phyloP scores from a whole-genome alignment of 2,329 filamentous ascomycete species.

The Basipetospora sp. region DNA sequence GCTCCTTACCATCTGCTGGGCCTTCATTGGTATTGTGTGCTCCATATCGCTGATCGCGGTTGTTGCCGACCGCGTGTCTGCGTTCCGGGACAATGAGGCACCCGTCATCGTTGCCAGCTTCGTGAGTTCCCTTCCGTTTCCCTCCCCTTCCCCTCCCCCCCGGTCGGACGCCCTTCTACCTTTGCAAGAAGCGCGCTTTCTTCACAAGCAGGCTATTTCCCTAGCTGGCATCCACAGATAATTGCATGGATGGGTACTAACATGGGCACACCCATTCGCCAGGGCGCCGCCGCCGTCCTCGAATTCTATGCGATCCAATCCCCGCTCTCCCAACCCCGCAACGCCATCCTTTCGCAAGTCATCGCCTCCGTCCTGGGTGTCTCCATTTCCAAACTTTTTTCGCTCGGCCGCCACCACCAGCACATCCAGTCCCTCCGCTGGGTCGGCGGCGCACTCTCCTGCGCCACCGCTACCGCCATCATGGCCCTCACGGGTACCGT shows the following conservation, averaged over 20 bases:
- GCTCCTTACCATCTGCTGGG: conserved; percentile 44
- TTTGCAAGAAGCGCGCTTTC: too few relatives aligned
- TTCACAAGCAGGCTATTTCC: too few relatives aligned
- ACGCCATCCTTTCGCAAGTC: conserved; percentile 52
- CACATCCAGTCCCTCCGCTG: conserved; percentile 43
- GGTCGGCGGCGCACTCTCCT: conserved; percentile 50
- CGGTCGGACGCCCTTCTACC: too few relatives aligned
- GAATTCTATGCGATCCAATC: conserved; percentile 59
- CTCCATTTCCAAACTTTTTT: conserved; percentile 50
- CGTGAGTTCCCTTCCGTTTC: conserved; percentile 29
- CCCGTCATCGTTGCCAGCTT: conserved; percentile 57
- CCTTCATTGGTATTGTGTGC: conserved; percentile 49
- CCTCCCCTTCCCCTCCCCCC: not conserved
- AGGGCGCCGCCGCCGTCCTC: conserved; percentile 64
- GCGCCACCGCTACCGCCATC: conserved; percentile 43
- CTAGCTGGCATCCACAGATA: too few relatives aligned
- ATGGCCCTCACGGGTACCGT: conserved; percentile 61
- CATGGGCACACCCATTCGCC: not conserved
- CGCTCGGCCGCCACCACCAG: conserved; percentile 29
- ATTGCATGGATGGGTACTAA: too few relatives aligned
- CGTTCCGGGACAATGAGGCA: conserved; percentile 35
- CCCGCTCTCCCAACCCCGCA: conserved; percentile 59
- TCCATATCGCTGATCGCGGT: conserved; percentile 45
- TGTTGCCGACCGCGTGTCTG: conserved; percentile 37
- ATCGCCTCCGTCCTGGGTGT: conserved; percentile 48